Evolutionary conservation across 179 eudicot genomes (phyloP), one percentile per base, ranked within the genome.

Genomic region (Actinidia chinensis): DNA sequence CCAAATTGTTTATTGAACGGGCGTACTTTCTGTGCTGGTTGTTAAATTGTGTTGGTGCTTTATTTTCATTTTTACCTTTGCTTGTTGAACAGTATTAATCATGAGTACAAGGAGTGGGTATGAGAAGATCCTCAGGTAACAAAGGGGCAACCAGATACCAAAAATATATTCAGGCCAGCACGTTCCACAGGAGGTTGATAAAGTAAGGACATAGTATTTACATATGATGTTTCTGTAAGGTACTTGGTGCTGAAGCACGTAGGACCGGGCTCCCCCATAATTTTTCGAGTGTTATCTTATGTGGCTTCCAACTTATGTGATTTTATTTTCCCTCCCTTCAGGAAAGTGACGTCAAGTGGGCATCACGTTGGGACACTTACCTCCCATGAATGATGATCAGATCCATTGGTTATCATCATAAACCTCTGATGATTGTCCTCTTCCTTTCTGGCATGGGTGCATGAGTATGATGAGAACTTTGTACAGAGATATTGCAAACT

Each of bases 381-480:
- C 91, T 88, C 84, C 85, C 48, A 86, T 88, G 91, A 82, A 81
- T 47, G 89, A 88, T 76, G 91, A 88, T 68, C 91, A 88, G 28
- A 88, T 88, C 74, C 91, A 86, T 68, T 88, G 89, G 89, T 86
- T 86, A 79, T 88, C 44, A 87, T 88, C 28, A 80, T 88, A 13
- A 88, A 88, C 20, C 89, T 46, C 71, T 88, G 66, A 86, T 86
- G 91, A 88, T 88, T 60, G 91, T 88, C 47, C 89, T 84, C 42
- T 88, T 88, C 80, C 91, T 88, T 20, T 88, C 91, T 14, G 91
- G 91, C 47, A 88, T 86, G 91, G 91, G 86, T n/a, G 91, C 91
- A 86, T 86, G 91, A 88, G 86, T 64, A 86, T 88, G 91, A 77
- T 88, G 85, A 78, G 91, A 33, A 88, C 91, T 46, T 81, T 88